phyloP scores from a whole-genome alignment of 2,329 filamentous ascomycete genomes.

The Didymella sp. region DNA sequence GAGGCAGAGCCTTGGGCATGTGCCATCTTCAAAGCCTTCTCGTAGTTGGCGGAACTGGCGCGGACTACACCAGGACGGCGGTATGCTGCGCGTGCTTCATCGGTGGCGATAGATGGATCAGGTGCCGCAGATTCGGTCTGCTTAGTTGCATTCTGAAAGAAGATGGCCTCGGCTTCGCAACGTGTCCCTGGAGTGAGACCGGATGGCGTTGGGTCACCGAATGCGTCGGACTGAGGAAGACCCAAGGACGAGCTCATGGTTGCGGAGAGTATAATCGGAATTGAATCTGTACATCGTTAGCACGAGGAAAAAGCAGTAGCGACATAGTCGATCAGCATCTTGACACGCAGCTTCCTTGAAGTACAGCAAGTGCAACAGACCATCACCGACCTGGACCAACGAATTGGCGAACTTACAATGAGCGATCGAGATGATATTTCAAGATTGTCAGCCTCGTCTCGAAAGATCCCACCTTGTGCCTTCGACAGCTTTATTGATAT shows the following conservation, averaged over 20 bases:
- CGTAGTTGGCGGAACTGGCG: constrained; percentile 44
- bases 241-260: constrained; percentile 31
- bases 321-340: not conserved
- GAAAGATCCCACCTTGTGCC: constrained; percentile 9
- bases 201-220: constrained; percentile 40
- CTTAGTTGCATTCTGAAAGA: constrained; percentile 37
- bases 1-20: constrained; percentile 33
- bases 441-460: not conserved
- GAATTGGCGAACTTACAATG: not conserved
- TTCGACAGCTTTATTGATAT: constrained; percentile 20
- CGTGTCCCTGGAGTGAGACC: constrained; percentile 47
- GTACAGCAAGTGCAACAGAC: not conserved
- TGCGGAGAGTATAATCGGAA: not conserved
- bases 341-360: not conserved
- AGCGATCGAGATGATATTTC: not conserved
- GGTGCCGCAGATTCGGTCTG: constrained; percentile 49
- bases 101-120: constrained; percentile 25
- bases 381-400: not conserved
- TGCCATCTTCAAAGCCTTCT: constrained; percentile 33
- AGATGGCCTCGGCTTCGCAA: constrained; percentile 45
- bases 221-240: constrained; percentile 32
- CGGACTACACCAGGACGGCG: constrained; percentile 33
- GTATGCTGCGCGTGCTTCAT: constrained; percentile 42
- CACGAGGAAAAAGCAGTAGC: not conserved
- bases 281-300: not conserved